A percentile compares a stretch with the other conserved stretches of the same genome.
Conservation (phyloP, 2,329 filamentous ascomycete genomes). For the Neopestalotiopsis clavispora region DNA sequence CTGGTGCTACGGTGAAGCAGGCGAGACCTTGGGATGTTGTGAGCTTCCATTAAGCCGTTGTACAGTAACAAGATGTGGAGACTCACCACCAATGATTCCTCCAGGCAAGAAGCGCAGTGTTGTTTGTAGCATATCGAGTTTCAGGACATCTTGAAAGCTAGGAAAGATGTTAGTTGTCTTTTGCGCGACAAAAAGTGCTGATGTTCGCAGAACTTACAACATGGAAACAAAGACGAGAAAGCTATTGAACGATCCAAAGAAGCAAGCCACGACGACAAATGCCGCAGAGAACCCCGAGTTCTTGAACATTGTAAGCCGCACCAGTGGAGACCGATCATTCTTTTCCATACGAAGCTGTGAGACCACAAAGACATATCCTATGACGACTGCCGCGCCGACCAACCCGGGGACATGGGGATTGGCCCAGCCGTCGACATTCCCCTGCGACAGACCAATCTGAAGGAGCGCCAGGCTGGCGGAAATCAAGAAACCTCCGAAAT, state of each 20-base stretch:
- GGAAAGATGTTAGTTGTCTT: not conserved
- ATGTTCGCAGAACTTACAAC: not conserved
- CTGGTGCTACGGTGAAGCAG: not conserved
- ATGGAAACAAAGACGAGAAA: not conserved
- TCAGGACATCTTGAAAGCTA: not conserved
- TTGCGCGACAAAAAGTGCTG: not conserved
- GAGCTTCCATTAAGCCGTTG: not conserved
- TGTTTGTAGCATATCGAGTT: not conserved
- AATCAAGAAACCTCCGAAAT: not conserved
- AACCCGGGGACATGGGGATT: not conserved
- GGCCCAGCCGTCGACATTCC: not conserved
- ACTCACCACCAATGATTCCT: not conserved
- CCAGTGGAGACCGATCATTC: not conserved
- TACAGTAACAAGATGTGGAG: not conserved
- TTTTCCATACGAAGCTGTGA: not conserved
- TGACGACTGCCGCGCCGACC: not conserved
- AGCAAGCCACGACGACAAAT: not conserved
- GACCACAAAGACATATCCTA: not conserved
- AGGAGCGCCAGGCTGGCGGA: not conserved
- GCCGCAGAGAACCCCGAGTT: not conserved
- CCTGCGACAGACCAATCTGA: not conserved
- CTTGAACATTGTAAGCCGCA: not conserved
- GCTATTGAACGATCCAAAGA: conserved; percentile 6
- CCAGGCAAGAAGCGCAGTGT: not conserved
- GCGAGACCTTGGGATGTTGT: not conserved